Evolutionary conservation across 768 basidiomycete genomes (phyloP).

Genomic region (Fomitopsis serialis): DNA sequence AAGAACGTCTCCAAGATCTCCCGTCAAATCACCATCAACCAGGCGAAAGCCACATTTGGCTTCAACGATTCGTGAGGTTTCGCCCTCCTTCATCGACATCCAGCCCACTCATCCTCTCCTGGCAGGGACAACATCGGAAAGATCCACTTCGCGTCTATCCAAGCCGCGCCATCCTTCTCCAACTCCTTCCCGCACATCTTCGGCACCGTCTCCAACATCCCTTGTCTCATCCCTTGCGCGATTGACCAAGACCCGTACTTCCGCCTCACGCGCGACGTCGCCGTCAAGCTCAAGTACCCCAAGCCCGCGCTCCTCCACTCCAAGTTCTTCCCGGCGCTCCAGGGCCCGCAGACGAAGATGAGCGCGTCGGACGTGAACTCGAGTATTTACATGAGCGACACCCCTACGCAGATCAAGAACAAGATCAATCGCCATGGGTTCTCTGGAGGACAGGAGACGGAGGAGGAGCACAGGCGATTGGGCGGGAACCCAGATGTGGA

Average conservation of each 20-base stretch:
- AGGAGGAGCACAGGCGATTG: constrained; percentile 83
- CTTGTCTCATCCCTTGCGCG: constrained; percentile 94
- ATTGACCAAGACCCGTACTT: constrained; percentile 99
- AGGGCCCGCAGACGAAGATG: constrained; percentile 99
- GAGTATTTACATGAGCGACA: constrained; percentile 96
- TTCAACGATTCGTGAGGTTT: constrained; percentile 87
- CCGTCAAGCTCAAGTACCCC: constrained; percentile 89
- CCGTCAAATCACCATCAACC: constrained; percentile 86
- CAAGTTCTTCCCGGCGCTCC: constrained; percentile 97
- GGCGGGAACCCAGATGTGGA: constrained; percentile 96
- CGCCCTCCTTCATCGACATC: not conserved
- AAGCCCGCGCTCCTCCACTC: constrained; percentile 92
- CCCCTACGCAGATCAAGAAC: constrained; percentile 89
- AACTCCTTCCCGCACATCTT: constrained; percentile 99
- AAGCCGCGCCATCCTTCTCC: constrained; percentile 94
- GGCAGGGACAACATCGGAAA: constrained; percentile 95
- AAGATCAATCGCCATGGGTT: constrained; percentile 97
- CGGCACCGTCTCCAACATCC: constrained; percentile 74
- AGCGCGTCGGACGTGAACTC: constrained; percentile 92
- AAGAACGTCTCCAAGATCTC: constrained; percentile 91
- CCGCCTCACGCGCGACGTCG: constrained; percentile 94
- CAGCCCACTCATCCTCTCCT: not conserved
- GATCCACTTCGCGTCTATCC: constrained; percentile 92
- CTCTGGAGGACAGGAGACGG: constrained; percentile 92
- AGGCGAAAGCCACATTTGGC: constrained; percentile 93